A percentile compares a stretch with the other conserved stretches of the same genome.
Conservation (phyloP, 371 early-diverging fungal species). For the Neoconidiobolus thromboides region DNA sequence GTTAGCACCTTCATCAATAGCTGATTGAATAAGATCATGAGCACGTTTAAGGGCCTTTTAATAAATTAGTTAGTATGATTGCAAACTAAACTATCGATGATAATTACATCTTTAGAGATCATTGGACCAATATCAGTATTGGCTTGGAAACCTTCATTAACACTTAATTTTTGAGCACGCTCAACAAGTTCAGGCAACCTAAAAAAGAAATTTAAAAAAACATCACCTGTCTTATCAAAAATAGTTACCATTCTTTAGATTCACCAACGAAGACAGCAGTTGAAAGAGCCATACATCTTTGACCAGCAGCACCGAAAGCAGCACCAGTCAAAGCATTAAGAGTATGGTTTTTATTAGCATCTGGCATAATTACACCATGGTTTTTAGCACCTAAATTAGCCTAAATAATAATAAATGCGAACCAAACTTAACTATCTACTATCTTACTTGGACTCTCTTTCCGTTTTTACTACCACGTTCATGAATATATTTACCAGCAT, state of each 20-base stretch:
- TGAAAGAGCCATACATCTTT: constrained; percentile 88
- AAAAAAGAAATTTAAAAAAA: neutral
- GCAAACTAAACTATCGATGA: neutral
- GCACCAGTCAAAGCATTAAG: constrained; percentile 83
- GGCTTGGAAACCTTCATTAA: constrained; percentile 70
- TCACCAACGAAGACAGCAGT: constrained; percentile 83
- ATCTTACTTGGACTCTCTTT: constrained; percentile 70
- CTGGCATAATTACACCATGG: constrained; percentile 88
- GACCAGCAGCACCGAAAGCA: constrained; percentile 94
- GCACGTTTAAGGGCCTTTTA: constrained; percentile 49
- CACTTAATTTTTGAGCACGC: constrained; percentile 68
- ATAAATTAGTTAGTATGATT: neutral
- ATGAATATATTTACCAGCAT: constrained; percentile 76
- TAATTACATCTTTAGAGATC: constrained; percentile 38
- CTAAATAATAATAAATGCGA: constrained; percentile 10
- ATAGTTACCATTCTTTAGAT: constrained; percentile 45
- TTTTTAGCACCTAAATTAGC: constrained; percentile 95
- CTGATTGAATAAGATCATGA: constrained; percentile 60
- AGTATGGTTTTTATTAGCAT: constrained; percentile 76
- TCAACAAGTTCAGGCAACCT: constrained; percentile 64
- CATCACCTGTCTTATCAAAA: neutral
- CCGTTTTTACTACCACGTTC: constrained; percentile 74
- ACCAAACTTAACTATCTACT: neutral
- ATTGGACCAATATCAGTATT: constrained; percentile 84
- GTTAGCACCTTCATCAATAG: constrained; percentile 76